Percentiles rank a stretch among this genome's conserved stretches.
phyloP scores from a whole-genome alignment of 1,284 basidiomycete species.

The Apiotrichum porosum region DNA sequence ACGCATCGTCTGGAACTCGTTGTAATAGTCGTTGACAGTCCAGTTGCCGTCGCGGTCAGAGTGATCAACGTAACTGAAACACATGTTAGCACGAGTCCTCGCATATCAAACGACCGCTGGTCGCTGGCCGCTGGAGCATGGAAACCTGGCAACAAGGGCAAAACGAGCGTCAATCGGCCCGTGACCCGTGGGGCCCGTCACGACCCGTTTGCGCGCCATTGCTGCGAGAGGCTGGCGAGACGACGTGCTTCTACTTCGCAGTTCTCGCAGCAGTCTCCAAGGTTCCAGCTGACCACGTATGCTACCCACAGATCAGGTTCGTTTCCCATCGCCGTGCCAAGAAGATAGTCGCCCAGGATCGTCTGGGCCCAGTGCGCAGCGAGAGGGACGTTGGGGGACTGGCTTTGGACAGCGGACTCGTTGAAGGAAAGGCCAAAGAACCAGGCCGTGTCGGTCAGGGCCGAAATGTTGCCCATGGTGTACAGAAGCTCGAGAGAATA shows the following conservation, averaged over 20 bases:
- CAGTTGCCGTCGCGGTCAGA: slow-evolving; percentile 46
- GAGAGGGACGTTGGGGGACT: slow-evolving; percentile 52
- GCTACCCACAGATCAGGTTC: slow-evolving; percentile 65
- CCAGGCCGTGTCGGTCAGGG: slow-evolving; percentile 57
- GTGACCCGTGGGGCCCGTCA: no score
- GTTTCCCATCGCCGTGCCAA: slow-evolving; percentile 59
- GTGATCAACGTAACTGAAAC: slow-evolving; percentile 33
- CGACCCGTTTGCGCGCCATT: no score
- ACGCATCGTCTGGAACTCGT: slow-evolving; percentile 54
- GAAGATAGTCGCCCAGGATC: slow-evolving; percentile 59
- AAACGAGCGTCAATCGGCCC: no score
- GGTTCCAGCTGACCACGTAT: no score
- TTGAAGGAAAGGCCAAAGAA: slow-evolving; percentile 58
- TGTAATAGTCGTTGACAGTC: slow-evolving; percentile 51
- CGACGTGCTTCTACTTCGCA: no score
- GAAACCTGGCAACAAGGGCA: no score
- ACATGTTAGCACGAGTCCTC: no score
- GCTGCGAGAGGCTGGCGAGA: no score
- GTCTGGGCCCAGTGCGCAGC: slow-evolving; percentile 54
- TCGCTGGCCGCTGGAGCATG: no score
- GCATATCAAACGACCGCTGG: no score
- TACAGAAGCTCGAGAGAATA: slow-evolving; percentile 59
- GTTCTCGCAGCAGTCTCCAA: no score
- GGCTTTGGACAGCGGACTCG: slow-evolving; percentile 42
- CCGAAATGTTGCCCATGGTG: slow-evolving; percentile 57